Evolutionary conservation across 441 rosid genomes (phyloP).

Genomic region (Eruca vesicaria): DNA sequence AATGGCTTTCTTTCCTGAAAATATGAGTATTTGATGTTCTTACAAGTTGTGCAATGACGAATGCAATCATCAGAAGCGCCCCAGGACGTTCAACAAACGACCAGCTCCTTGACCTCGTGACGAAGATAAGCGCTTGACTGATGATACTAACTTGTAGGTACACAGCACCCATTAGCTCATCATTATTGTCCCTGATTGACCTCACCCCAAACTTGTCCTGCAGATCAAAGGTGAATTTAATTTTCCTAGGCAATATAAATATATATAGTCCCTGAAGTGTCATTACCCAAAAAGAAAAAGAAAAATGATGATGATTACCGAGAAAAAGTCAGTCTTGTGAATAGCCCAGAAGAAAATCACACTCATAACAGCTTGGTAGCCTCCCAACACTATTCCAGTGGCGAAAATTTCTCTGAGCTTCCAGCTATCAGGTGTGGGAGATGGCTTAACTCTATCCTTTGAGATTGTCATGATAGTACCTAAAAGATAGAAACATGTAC

Average conservation of each 20-base stretch:
- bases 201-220: constrained; percentile 81
- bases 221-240: constrained; percentile 23
- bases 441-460: constrained; percentile 90
- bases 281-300: not conserved
- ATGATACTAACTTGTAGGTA: constrained; percentile 97
- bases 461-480: constrained; percentile 76
- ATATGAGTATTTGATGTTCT: no score
- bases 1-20: not conserved
- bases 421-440: constrained; percentile 94
- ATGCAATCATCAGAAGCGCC: constrained; percentile 62
- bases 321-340: constrained; percentile 71
- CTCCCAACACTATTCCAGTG: constrained; percentile 81
- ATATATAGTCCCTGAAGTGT: not conserved
- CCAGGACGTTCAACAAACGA: constrained; percentile 87
- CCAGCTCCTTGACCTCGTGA: constrained; percentile 95
- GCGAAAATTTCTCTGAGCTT: constrained; percentile 84
- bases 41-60: constrained; percentile 79
- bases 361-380: constrained; percentile 84
- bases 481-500: constrained; percentile 7
- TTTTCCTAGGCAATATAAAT: not conserved
- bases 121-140: constrained; percentile 91
- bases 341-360: constrained; percentile 79
- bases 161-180: constrained; percentile 81
- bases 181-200: constrained; percentile 37
- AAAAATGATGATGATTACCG: constrained; percentile 37